These are phyloP conservation scores for Umbelopsis ramanniana DNA, from an alignment of 192 early-diverging fungal genomes.

Conservation along the genomic window DNA sequence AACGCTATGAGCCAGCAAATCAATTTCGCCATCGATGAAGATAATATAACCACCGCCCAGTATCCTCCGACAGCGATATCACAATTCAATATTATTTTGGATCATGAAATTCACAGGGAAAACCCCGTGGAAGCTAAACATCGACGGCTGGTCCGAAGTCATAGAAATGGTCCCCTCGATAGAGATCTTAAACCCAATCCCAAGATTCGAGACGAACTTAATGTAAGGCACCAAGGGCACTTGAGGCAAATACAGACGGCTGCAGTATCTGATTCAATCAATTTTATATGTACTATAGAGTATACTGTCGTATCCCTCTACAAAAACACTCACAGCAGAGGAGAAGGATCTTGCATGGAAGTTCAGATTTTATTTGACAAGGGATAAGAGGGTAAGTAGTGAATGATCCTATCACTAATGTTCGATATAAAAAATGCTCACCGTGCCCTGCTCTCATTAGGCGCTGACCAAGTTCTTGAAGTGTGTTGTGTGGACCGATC, in stretches of 20 bases:
- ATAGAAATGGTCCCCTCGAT: conserved; percentile 89
- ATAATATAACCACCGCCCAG: not conserved
- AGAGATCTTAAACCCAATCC: conserved; percentile 97
- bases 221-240: conserved; percentile 53
- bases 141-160: conserved; percentile 83
- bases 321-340: conserved; percentile 77
- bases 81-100: conserved; percentile 55
- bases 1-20: conserved; percentile 30
- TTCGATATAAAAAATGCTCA: too few species aligned
- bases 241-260: too few species aligned
- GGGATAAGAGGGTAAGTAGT: conserved; percentile 79
- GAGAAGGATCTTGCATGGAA: conserved; percentile 99
- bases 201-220: conserved; percentile 93
- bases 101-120: conserved; percentile 88
- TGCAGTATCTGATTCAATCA: not conserved
- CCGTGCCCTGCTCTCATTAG: conserved; percentile 29
- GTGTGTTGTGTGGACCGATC: conserved; percentile 94
- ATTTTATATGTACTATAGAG: conserved; percentile 48
- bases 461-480: conserved; percentile 98
- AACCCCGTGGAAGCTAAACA: conserved; percentile 98
- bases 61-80: conserved; percentile 3
- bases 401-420: not conserved
- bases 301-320: conserved; percentile 92
- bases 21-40: not conserved
- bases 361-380: conserved; percentile 92